Evolutionary conservation across 768 basidiomycete genomes (phyloP), one percentile per base, ranked within the genome.

Genomic region (Coprinellus aureogranulatus): DNA sequence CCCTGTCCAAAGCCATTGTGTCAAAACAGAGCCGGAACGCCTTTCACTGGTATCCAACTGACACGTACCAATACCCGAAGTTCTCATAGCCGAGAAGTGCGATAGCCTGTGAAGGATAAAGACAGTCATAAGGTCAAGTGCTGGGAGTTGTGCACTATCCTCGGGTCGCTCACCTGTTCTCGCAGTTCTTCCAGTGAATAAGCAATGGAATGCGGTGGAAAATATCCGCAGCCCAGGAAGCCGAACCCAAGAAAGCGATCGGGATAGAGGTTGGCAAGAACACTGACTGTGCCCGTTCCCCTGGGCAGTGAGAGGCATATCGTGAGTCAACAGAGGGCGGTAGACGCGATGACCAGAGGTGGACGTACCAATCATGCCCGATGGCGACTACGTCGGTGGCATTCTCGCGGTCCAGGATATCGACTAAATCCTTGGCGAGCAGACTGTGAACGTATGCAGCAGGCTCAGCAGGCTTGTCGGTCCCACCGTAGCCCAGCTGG

Each of bases 401-500:
- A 5, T 66, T 61, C 62, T 77, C 73, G 9, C 62, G 58, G 54
- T 80, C 73, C n/a, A 81, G 66, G 44, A 81, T 69, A 52, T 79
- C 77, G 37, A 77, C 53, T 6, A 80, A 53, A 61, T 80, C 80
- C 52, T 73, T 62, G 28, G 65, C 68, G 39, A 82, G 66, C 27
- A 68, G 62, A 53, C 65, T 72, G 20, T 53, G 28, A 4, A 60
- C 55, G 65, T 81, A 84, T 10, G 66, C 62, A 5, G 57, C 60
- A 2, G 65, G 55, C 50, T 79, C 75, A 0, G 60, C 56, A 1
- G 82, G 81, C 58, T 81, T 80, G 61, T 72, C 72, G 9, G 81
- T 81, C 1, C 74, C 75, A 10, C 81, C 83, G 54, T 80, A 83
- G 4, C 82, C 82, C 27, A 83, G 74, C 70, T 80, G 72, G 61